Evolutionary conservation across 164 flowering plant species (phyloP), one percentile per base, ranked within the genome.

Genomic region (Saururus chinensis): DNA sequence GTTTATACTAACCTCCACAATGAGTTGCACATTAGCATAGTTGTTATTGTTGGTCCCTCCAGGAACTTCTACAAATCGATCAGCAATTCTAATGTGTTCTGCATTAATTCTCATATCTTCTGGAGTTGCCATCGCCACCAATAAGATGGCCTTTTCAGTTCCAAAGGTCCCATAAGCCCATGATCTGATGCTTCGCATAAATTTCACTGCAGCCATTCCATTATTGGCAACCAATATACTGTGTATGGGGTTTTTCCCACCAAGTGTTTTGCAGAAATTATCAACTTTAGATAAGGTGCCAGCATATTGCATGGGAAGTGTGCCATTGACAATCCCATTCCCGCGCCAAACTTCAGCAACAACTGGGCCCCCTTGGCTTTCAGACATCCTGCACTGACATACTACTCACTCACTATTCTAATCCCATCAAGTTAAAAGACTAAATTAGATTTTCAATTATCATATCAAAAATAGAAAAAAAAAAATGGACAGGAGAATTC

Each of bases 201-300:
- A 95, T 73, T 95, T 95, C 57, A 95, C 99, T 25, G 99, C 99
- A 16, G 98, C 99, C 99, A 95, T 95, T 73, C 99, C 99, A 84
- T 95, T 95, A 83, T 95, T 95, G 21, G 98, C 92, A 65, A 95
- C 83, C 64, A 95, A 84, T 66, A 95, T 91, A 66, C 96, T 95
- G 65, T 85, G 96, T 49, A 95, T 89, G 41, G 99, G 95, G 71
- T 56, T 77, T 56, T 82, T 81, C 59, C 99, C 99, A 1, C 89
- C 95, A 58, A 95, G 92, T 60, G 96, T 87, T 40, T 21, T 54
- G 75, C 99, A 95, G 74, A 89, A 95, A 21, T 84, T 85, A 64
- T 83, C 92, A n/a, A 95, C 82, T 68, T 74, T 77, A 26, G 89
- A 65, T 52, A 69, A 35, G 59, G 83, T 53, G n/a, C 72, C 71